Base-by-base conservation (phyloP, 768 basidiomycete species). In the Trametes cinnabarina region DNA sequence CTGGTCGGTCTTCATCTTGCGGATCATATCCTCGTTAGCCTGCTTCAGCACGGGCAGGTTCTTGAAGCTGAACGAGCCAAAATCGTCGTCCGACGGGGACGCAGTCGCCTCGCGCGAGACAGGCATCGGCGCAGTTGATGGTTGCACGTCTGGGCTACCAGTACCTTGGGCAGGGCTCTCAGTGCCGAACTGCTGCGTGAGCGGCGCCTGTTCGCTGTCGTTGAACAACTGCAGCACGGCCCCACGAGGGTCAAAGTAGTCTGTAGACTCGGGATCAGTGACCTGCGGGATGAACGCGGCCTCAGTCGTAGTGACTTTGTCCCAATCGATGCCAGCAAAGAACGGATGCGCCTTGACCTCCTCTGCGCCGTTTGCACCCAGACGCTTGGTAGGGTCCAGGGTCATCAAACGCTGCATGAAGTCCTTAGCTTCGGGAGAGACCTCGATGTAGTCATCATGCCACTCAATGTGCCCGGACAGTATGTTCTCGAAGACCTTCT, bases 401-500 rank as follows among this genome's bases (percentile, higher is more conserved):
- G 85, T 87, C 82, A 98, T 77, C 37, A 99, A 79, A 26, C 86
- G 79, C 66, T 86, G 81, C 84, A 98, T 95, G 67, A 99, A 90
- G 71, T 98, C 91, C 53, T 85, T 85, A 23, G 90, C 90, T 68
- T 95, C 93, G 12, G 82, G 80, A 14, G 92, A 92, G 64, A 86
- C 85, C 55, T 94, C 92, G 17, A 94, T 76, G 79, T 88, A 92
- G 41, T 96, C 94, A 64, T 97, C 94, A 70, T 97, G 91, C 95
- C 95, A 99, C 58, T 96, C 88, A 68, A 98, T 82, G 28, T 89
- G 86, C 4, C 94, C 88, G 11, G 96, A 97, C 20, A 98, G 80
- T 67, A 98, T 98, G 69, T 98, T 98, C 74, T 97, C 95, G 66
- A 99, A 98, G 4, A 99, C 95, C 73, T 90, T 92, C 71, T 97